A percentile compares a stretch with the other conserved stretches of the same genome.
phyloP scores from a whole-genome alignment of 2,329 filamentous ascomycete species.

The Clonostachys solani region DNA sequence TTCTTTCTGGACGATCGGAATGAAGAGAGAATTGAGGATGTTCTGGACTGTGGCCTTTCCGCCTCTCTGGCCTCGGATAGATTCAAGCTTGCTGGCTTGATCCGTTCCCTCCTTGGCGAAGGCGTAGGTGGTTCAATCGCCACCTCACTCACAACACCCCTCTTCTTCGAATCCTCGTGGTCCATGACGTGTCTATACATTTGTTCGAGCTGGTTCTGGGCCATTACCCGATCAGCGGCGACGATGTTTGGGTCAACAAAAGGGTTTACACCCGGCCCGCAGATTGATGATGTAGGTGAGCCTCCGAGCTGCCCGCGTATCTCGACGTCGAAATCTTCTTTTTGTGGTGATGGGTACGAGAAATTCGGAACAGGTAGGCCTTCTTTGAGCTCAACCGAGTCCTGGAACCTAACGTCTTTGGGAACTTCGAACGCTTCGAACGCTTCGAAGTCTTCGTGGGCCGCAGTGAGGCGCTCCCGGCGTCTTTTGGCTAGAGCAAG shows the following conservation, averaged over 20 bases:
- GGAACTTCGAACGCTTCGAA: constrained; percentile 20
- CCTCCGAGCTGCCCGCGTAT: constrained; percentile 6
- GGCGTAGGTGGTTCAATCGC: constrained; percentile 27
- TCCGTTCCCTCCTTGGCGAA: constrained; percentile 36
- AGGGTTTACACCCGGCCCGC: constrained; percentile 55
- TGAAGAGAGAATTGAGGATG: constrained; percentile 57
- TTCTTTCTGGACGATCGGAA: constrained; percentile 56
- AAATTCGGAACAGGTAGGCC: constrained; percentile 33
- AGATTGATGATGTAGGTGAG: constrained; percentile 39
- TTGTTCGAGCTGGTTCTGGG: constrained; percentile 80
- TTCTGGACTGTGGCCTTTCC: constrained; percentile 46
- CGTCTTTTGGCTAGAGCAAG: constrained; percentile 55
- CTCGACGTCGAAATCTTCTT: constrained; percentile 20
- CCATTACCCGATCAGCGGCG: constrained; percentile 67
- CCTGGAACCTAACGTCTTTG: constrained; percentile 3
- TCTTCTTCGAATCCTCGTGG: constrained; percentile 68
- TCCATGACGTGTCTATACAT: constrained; percentile 92
- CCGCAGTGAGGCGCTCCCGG: constrained; percentile 45
- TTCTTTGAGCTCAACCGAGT: constrained; percentile 16
- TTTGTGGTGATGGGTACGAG: constrained; percentile 42
- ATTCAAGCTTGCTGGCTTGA: constrained; percentile 46
- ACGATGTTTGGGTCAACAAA: constrained; percentile 77
- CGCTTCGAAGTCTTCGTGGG: constrained; percentile 43
- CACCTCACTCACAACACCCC: constrained; percentile 43
- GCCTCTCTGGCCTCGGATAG: constrained; percentile 37